Conservation (phyloP, 441 rosid genomes). For the Croton laevigatus region DNA sequence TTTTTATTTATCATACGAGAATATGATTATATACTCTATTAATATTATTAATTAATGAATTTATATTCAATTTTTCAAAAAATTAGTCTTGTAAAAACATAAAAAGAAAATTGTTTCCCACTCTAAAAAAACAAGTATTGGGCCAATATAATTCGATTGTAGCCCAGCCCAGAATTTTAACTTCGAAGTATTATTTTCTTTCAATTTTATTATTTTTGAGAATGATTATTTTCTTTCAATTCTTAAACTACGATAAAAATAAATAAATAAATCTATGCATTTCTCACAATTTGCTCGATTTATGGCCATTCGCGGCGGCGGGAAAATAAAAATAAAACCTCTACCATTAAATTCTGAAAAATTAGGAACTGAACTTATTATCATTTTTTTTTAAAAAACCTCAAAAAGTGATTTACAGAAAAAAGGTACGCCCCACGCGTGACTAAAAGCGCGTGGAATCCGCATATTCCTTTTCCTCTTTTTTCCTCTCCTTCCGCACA, state of each 20-base stretch:
- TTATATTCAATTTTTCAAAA: no score
- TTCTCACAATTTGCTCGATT: not conserved
- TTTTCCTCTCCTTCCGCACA: not conserved
- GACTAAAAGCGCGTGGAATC: conserved; percentile 25
- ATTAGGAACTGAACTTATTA: not conserved
- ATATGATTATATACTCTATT: no score
- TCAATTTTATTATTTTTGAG: not conserved
- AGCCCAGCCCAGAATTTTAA: not conserved
- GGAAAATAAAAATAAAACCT: not conserved
- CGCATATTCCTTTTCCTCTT: conserved; percentile 14
- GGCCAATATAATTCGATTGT: not conserved
- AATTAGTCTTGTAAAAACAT: no score
- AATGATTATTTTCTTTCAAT: not conserved
- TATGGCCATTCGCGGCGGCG: not conserved
- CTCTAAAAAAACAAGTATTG: not conserved
- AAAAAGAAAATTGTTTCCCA: no score
- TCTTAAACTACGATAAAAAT: not conserved
- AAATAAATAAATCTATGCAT: not conserved
- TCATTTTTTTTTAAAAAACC: no score
- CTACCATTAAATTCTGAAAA: not conserved
- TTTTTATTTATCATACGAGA: no score
- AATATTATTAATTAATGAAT: no score
- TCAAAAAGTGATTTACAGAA: not conserved
- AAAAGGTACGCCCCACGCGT: conserved; percentile 7
- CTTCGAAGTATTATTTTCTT: not conserved